Conservation (phyloP, 768 basidiomycete genomes). For the Leucosporidium creatinivorum region DNA sequence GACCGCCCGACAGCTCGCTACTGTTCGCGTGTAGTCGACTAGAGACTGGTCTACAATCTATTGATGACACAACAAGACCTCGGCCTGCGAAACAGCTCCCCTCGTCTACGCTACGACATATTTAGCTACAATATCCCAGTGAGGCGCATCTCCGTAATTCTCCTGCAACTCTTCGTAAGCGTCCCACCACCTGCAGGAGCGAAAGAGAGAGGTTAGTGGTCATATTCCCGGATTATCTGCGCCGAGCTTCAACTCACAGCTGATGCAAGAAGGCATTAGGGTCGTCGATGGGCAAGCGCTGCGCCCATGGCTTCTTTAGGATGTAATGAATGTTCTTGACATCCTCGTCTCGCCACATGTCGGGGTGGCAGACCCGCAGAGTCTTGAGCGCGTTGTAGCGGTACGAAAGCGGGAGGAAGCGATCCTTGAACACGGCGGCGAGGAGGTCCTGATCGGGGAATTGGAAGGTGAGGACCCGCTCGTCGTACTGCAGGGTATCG, state of each 20-base stretch:
- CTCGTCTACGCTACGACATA: neutral
- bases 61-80: too few species aligned
- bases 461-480: constrained; percentile 51
- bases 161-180: constrained; percentile 21
- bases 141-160: constrained; percentile 9
- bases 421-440: constrained; percentile 64
- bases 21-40: too few species aligned
- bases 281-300: constrained; percentile 47
- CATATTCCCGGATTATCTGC: too few species aligned
- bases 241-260: constrained; percentile 52
- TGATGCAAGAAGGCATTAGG: constrained; percentile 49
- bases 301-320: constrained; percentile 80
- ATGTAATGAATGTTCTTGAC: constrained; percentile 84
- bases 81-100: neutral
- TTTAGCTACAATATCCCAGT: constrained; percentile 6
- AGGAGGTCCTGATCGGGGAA: constrained; percentile 94
- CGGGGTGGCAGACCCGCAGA: constrained; percentile 57
- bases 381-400: constrained; percentile 90
- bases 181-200: constrained; percentile 27
- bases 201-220: neutral
- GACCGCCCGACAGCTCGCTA: too few species aligned
- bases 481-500: constrained; percentile 54
- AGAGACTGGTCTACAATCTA: too few species aligned
- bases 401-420: constrained; percentile 72
- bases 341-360: constrained; percentile 77